phyloP scores from a whole-genome alignment of 768 basidiomycete species.

The Tricholoma saponaceum region DNA sequence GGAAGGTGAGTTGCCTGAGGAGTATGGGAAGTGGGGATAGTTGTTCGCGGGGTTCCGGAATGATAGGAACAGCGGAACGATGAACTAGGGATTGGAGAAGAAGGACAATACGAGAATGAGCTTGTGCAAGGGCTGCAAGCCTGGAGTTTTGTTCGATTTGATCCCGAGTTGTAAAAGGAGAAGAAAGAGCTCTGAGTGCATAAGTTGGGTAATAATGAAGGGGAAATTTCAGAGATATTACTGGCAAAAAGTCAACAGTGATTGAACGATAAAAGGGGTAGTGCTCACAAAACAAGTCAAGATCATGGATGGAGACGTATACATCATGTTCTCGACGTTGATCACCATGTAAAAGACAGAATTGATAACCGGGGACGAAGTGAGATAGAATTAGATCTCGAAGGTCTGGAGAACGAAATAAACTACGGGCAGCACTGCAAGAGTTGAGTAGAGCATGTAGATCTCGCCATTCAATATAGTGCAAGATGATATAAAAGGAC shows the following conservation, averaged over 20 bases:
- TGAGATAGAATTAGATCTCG: constrained; percentile 39
- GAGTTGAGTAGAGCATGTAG: constrained; percentile 35
- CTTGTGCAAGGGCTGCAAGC: constrained; percentile 47
- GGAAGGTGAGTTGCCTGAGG: constrained; percentile 64
- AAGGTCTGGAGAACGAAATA: constrained; percentile 25
- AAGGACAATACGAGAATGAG: constrained; percentile 74
- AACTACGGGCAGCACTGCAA: constrained; percentile 25
- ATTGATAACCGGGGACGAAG: constrained; percentile 56
- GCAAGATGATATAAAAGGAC: constrained; percentile 18
- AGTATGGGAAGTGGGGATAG: constrained; percentile 26
- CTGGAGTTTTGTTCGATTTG: constrained; percentile 30
- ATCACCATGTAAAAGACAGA: constrained; percentile 39
- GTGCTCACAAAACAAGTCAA: constrained; percentile 62
- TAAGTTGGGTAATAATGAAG: constrained; percentile 72
- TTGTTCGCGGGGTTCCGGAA: constrained; percentile 42
- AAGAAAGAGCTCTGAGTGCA: constrained; percentile 50
- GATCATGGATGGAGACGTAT: constrained; percentile 50
- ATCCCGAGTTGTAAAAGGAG: too few relatives aligned
- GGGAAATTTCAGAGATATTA: constrained; percentile 59
- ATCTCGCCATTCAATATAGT: constrained; percentile 34
- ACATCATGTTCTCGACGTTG: constrained; percentile 39
- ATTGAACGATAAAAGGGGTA: constrained; percentile 10
- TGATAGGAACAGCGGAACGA: constrained; percentile 46
- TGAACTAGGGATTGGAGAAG: constrained; percentile 71
- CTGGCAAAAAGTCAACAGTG: constrained; percentile 34